Conservation (phyloP, 2,329 filamentous ascomycete species). For the Alternaria brassicae region DNA sequence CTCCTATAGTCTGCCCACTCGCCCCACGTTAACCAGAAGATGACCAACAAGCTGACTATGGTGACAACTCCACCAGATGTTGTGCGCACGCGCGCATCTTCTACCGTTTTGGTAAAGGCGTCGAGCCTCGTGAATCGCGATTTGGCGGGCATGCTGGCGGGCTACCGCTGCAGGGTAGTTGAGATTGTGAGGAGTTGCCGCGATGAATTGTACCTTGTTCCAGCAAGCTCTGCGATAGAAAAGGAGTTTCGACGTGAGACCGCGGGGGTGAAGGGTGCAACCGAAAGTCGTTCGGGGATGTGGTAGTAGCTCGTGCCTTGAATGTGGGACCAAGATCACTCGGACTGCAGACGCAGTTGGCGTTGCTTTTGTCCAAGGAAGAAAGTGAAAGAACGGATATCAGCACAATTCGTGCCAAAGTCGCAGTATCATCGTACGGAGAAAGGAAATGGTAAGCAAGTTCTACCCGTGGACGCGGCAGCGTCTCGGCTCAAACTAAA, state of each 20-base stretch:
- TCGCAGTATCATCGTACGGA: constrained; percentile 34
- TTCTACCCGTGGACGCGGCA: constrained; percentile 32
- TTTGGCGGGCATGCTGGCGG: constrained; percentile 76
- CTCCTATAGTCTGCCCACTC: constrained; percentile 95
- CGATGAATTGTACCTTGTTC: not conserved
- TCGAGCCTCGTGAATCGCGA: constrained; percentile 96
- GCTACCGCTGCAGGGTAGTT: constrained; percentile 20
- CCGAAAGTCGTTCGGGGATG: constrained; percentile 12
- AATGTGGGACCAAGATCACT: constrained; percentile 6
- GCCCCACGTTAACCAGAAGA: constrained; percentile 88
- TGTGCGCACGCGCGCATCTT: constrained; percentile 94
- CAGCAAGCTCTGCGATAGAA: constrained; percentile 10
- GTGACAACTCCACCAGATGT: constrained; percentile 96
- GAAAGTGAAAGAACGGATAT: constrained; percentile 27
- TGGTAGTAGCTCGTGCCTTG: constrained; percentile 9
- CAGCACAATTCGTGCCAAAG: constrained; percentile 32
- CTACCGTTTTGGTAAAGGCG: constrained; percentile 98
- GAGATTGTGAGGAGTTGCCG: not conserved
- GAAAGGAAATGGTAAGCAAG: constrained; percentile 26
- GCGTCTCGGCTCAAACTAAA: constrained; percentile 38
- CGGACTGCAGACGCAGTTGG: constrained; percentile 22
- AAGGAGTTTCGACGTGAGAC: constrained; percentile 19
- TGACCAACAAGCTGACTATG: constrained; percentile 84
- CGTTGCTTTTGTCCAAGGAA: constrained; percentile 6
- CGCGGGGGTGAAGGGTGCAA: constrained; percentile 19